Evolutionary conservation across 805 yeast genomes (phyloP).

Genomic region (Henningerozyma blattae): DNA sequence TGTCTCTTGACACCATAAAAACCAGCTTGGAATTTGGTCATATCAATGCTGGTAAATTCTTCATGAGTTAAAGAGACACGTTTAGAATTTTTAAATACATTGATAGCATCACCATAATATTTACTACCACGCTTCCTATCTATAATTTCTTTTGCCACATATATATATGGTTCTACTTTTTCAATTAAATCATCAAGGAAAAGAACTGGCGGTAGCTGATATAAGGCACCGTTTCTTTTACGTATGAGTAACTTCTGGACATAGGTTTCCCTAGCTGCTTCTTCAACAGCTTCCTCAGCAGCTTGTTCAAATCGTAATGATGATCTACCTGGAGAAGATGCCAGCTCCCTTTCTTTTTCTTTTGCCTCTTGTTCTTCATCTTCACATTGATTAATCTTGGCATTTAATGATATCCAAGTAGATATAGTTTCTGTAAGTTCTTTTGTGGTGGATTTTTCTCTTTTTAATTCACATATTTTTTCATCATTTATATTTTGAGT

Average conservation of each 20-base stretch:
- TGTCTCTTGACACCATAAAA: slow-evolving; percentile 52
- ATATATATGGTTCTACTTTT: slow-evolving; percentile 22
- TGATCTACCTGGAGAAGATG: no score
- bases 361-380: no score
- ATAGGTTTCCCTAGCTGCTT: slow-evolving; percentile 1
- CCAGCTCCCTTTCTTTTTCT: no score
- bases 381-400: no score
- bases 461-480: background rate
- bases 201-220: slow-evolving; percentile 16
- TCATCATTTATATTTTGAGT: background rate
- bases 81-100: slow-evolving; percentile 27
- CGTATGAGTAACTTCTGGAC: background rate
- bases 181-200: slow-evolving; percentile 21
- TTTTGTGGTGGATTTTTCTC: background rate
- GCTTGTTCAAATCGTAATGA: background rate
- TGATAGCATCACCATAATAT: slow-evolving; percentile 40
- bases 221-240: slow-evolving; percentile 10
- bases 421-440: no score
- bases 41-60: slow-evolving; percentile 36
- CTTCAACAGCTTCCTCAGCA: background rate
- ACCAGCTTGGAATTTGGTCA: slow-evolving; percentile 41
- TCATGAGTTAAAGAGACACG: slow-evolving; percentile 33
- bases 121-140: slow-evolving; percentile 34
- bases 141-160: slow-evolving; percentile 29
- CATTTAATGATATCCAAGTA: no score